A percentile compares a stretch with the other conserved stretches of the same genome.
These are phyloP conservation scores for Grifola frondosa DNA, from an alignment of 1,284 basidiomycete species.

Conservation along the genomic window DNA sequence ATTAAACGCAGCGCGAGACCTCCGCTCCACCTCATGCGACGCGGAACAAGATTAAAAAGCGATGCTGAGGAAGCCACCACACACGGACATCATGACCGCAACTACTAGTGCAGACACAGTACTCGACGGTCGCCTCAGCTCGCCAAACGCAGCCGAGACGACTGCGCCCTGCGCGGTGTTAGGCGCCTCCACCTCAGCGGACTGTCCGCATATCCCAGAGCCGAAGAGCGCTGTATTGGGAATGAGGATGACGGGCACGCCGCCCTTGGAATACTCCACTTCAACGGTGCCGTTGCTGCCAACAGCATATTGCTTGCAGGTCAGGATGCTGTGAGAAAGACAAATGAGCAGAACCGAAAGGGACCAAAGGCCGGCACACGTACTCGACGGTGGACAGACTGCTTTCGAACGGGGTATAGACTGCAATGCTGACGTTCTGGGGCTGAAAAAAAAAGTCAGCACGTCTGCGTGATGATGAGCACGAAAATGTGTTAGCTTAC, in stretches of 20 bases:
- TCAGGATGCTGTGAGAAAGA: slow-evolving; percentile 46
- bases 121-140: background rate
- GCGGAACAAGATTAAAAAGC: too few species aligned
- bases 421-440: slow-evolving; percentile 51
- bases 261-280: slow-evolving; percentile 59
- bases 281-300: slow-evolving; percentile 60
- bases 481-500: slow-evolving; percentile 37
- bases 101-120: too few species aligned
- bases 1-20: too few species aligned
- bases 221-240: slow-evolving; percentile 39
- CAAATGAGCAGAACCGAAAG: background rate
- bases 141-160: slow-evolving; percentile 6
- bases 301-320: slow-evolving; percentile 63
- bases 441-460: slow-evolving; percentile 38
- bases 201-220: slow-evolving; percentile 41
- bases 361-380: slow-evolving; percentile 23
- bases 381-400: slow-evolving; percentile 56
- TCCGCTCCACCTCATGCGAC: too few species aligned
- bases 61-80: too few species aligned
- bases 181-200: background rate
- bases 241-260: slow-evolving; percentile 54
- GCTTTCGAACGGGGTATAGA: slow-evolving; percentile 50
- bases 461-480: slow-evolving; percentile 1
- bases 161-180: slow-evolving; percentile 7
- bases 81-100: too few species aligned